Evolutionary conservation across 2,329 filamentous ascomycete genomes (phyloP).

Genomic region (Pseudopyrenochaeta lycopersici): DNA sequence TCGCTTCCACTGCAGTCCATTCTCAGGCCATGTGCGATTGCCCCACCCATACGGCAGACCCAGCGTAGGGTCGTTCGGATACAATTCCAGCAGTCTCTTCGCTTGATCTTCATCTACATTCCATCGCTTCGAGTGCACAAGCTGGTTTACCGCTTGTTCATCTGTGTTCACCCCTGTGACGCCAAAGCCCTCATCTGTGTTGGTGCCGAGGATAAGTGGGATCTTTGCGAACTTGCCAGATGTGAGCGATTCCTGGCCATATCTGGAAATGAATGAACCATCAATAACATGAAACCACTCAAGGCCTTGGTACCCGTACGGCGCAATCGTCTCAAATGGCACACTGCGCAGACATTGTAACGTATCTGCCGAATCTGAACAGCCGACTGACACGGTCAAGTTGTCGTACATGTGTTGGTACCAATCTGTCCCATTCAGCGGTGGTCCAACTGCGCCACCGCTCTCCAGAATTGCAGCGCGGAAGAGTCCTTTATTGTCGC

Average conservation of each 20-base stretch:
- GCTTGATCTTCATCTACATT: conserved; percentile 33
- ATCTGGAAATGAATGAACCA: conserved; percentile 31
- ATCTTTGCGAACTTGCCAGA: conserved; percentile 69
- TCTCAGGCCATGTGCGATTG: conserved; percentile 39
- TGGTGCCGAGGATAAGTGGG: conserved; percentile 69
- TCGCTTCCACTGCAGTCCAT: conserved; percentile 37
- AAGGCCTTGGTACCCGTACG: conserved; percentile 35
- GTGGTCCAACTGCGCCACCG: conserved; percentile 40
- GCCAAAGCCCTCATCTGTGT: conserved; percentile 70
- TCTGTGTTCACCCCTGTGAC: conserved; percentile 61
- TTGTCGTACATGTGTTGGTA: conserved; percentile 43
- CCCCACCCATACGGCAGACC: conserved; percentile 54
- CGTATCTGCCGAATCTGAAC: conserved; percentile 27
- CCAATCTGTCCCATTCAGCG: conserved; percentile 43
- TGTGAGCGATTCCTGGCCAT: conserved; percentile 43
- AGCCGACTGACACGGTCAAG: conserved; percentile 36
- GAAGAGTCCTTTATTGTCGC: conserved; percentile 50
- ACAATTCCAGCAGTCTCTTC: conserved; percentile 30
- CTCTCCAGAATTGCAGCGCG: conserved; percentile 54
- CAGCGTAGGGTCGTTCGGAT: conserved; percentile 52
- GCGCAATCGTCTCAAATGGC: conserved; percentile 36
- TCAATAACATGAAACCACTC: conserved; percentile 46
- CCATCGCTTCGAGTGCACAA: conserved; percentile 45
- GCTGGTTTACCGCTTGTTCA: conserved; percentile 39
- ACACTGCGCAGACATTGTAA: conserved; percentile 38